Percentiles rank a stretch among this genome's conserved stretches.
phyloP scores from a whole-genome alignment of 371 early-diverging fungal species.

The Chytridium lagenaria region DNA sequence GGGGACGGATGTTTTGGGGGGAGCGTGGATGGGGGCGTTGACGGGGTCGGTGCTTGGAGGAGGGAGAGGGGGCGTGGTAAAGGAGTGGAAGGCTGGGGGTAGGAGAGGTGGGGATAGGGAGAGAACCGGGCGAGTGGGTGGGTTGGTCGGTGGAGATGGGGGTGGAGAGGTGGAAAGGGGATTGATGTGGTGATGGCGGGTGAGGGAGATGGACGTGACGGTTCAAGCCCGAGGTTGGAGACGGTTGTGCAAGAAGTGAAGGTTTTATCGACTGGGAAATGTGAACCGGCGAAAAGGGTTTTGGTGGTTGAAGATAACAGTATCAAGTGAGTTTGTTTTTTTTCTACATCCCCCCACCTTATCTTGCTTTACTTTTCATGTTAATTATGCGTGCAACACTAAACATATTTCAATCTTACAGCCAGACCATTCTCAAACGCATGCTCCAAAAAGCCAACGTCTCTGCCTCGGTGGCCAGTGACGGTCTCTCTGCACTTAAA shows the following conservation, averaged over 20 bases:
- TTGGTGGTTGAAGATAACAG: slow-evolving; percentile 4
- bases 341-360: not conserved
- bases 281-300: not conserved
- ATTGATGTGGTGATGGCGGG: too few species aligned
- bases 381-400: not conserved
- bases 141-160: not conserved
- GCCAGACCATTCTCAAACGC: slow-evolving; percentile 11
- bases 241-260: not conserved
- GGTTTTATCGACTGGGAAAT: not conserved
- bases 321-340: slow-evolving; percentile 9
- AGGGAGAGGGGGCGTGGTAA: not conserved
- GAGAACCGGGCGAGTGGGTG: not conserved
- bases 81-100: not conserved
- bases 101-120: not conserved
- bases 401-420: not conserved
- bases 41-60: not conserved
- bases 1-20: slow-evolving; percentile 1
- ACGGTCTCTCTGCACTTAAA: not conserved
- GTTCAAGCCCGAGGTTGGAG: too few species aligned
- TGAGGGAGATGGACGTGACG: too few species aligned
- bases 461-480: not conserved
- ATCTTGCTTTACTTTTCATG: not conserved
- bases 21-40: not conserved
- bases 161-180: too few species aligned
- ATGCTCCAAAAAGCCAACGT: not conserved